Percentiles rank a stretch among this genome's conserved stretches.
phyloP scores from a whole-genome alignment of 176 grass and related monocot species.

The Ampelocalamus luodianensis region DNA sequence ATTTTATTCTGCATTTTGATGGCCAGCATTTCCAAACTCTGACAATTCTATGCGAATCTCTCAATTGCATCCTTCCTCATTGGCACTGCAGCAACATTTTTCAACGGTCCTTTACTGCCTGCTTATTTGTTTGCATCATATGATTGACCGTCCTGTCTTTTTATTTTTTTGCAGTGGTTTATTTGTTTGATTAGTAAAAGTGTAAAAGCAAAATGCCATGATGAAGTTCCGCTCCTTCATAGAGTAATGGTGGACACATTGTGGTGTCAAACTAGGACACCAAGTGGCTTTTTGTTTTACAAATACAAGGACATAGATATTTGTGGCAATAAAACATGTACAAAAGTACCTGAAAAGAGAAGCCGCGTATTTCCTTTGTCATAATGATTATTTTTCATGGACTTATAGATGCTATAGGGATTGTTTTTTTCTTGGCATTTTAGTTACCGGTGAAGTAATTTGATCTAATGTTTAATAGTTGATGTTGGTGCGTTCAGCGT shows the following conservation, averaged over 20 bases:
- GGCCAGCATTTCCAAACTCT: background rate
- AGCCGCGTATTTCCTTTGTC: background rate
- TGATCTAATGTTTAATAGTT: background rate
- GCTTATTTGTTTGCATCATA: no score
- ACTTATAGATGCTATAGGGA: background rate
- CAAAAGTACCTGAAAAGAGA: no score
- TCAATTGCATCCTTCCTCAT: background rate
- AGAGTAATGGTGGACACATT: background rate
- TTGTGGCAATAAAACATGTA: no score
- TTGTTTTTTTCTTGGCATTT: background rate
- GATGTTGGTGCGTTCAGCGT: no score
- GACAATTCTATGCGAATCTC: background rate
- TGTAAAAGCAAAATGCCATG: no score
- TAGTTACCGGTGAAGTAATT: no score
- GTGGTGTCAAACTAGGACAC: conserved; percentile 5
- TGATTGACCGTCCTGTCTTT: no score
- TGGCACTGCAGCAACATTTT: no score
- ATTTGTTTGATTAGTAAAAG: no score
- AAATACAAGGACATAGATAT: background rate
- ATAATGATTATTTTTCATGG: background rate
- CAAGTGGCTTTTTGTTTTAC: background rate
- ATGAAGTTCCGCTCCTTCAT: background rate
- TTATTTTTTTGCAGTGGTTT: no score
- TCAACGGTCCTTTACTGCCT: no score
- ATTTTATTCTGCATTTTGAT: conserved; percentile 2